Percentiles rank a stretch among this genome's conserved stretches.
Conservation (phyloP, 768 basidiomycete species). For the Termitomyces sp. region DNA sequence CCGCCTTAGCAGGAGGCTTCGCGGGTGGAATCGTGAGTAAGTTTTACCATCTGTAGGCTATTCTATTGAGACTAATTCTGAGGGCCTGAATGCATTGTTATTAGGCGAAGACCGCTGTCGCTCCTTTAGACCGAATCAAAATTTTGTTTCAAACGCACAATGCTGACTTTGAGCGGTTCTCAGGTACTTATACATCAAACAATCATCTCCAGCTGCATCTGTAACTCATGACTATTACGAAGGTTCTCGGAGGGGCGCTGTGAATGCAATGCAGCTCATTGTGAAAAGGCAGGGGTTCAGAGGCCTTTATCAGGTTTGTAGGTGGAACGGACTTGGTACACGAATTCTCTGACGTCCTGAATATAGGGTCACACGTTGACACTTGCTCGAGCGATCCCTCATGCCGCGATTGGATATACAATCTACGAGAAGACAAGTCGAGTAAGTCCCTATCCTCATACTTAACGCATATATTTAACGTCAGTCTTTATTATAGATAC, state of each 20-base stretch:
- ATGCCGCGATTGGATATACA: constrained; percentile 2
- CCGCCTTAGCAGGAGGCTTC: background rate
- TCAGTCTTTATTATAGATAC: background rate
- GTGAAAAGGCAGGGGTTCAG: background rate
- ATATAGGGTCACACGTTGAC: background rate
- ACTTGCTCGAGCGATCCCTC: constrained; percentile 1
- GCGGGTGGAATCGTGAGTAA: constrained; percentile 1
- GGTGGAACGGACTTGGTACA: background rate
- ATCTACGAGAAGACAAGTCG: background rate
- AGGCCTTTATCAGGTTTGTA: constrained; percentile 3
- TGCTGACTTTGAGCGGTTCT: constrained; percentile 1
- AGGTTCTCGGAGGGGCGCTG: background rate
- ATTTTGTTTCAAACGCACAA: constrained; percentile 3
- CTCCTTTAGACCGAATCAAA: constrained; percentile 5
- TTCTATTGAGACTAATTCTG: background rate
- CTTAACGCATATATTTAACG: background rate
- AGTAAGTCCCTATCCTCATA: background rate
- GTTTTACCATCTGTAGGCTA: background rate
- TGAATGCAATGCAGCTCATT: constrained; percentile 1
- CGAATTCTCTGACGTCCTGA: background rate
- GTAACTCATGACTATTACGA: background rate
- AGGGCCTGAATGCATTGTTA: background rate
- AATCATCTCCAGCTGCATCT: background rate
- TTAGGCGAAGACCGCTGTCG: constrained; percentile 4
- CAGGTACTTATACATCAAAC: background rate